phyloP scores from a whole-genome alignment of 805 yeast species.

The Kregervanrija delftensis region DNA sequence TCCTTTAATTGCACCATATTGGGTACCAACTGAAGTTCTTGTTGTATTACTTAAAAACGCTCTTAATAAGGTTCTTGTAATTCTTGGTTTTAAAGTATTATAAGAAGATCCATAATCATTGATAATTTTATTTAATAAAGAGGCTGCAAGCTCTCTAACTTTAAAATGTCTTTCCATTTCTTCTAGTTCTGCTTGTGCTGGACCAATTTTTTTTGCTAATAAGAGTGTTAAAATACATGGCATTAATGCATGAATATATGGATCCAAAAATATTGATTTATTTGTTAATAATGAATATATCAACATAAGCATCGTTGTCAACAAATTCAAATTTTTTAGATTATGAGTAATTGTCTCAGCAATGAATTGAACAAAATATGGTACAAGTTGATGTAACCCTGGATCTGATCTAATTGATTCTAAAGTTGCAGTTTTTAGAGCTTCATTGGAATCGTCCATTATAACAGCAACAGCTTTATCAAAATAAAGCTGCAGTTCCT shows the following conservation, averaged over 20 bases:
- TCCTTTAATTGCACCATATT: constrained; percentile 87
- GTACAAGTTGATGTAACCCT: constrained; percentile 93
- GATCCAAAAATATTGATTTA: constrained; percentile 82
- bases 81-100: constrained; percentile 85
- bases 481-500: constrained; percentile 88
- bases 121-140: constrained; percentile 72
- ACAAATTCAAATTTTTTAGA: constrained; percentile 58
- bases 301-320: constrained; percentile 83
- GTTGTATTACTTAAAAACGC: constrained; percentile 72
- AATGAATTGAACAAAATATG: constrained; percentile 91
- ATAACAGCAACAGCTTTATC: constrained; percentile 83
- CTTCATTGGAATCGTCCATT: constrained; percentile 48
- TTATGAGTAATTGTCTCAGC: constrained; percentile 93
- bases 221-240: constrained; percentile 91
- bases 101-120: constrained; percentile 76
- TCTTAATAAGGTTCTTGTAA: constrained; percentile 84
- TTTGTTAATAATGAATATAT: constrained; percentile 79
- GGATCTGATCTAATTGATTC: constrained; percentile 85
- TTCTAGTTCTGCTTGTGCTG: constrained; percentile 15
- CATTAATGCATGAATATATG: constrained; percentile 92
- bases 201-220: constrained; percentile 83
- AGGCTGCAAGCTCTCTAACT: constrained; percentile 83
- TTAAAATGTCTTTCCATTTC: constrained; percentile 36
- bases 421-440: constrained; percentile 70
- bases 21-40: constrained; percentile 78